These are phyloP conservation scores for Cladosporium sp. DNA, from an alignment of 2,329 filamentous ascomycete genomes.

Conservation along the genomic window DNA sequence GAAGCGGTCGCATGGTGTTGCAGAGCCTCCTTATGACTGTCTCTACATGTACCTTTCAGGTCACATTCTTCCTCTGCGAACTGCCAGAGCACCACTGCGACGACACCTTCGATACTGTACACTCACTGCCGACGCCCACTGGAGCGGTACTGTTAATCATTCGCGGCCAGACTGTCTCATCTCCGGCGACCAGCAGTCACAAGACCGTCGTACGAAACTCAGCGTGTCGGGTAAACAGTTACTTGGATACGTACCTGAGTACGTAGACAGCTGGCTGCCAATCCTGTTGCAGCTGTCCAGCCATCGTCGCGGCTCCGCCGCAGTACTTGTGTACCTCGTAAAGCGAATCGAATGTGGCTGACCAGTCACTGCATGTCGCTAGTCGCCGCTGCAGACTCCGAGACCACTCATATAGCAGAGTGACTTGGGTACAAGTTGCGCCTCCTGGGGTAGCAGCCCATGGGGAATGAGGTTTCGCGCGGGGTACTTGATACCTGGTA, in stretches of 20 bases:
- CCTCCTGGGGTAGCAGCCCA: background rate
- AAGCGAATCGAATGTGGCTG: slow-evolving; percentile 11
- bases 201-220: slow-evolving; percentile 13
- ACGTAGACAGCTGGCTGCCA: slow-evolving; percentile 10
- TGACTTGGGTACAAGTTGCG: slow-evolving; percentile 2
- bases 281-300: slow-evolving; percentile 6
- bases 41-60: background rate
- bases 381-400: slow-evolving; percentile 5
- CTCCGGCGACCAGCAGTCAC: slow-evolving; percentile 16
- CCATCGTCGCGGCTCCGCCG: slow-evolving; percentile 16
- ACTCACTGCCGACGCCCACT: background rate
- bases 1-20: background rate
- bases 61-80: too few species aligned
- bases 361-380: slow-evolving; percentile 8
- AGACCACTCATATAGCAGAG: slow-evolving; percentile 10
- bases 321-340: slow-evolving; percentile 13
- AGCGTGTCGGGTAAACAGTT: slow-evolving; percentile 12
- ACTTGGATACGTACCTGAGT: slow-evolving; percentile 16
- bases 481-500: slow-evolving; percentile 1
- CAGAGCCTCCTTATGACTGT: background rate
- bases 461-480: background rate
- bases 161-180: slow-evolving; percentile 16
- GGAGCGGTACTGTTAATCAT: slow-evolving; percentile 3
- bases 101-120: background rate
- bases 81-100: background rate